Evolutionary conservation across 345 rosid species (phyloP), one percentile per base, ranked within the genome.

Genomic region (Syzygium grande): DNA sequence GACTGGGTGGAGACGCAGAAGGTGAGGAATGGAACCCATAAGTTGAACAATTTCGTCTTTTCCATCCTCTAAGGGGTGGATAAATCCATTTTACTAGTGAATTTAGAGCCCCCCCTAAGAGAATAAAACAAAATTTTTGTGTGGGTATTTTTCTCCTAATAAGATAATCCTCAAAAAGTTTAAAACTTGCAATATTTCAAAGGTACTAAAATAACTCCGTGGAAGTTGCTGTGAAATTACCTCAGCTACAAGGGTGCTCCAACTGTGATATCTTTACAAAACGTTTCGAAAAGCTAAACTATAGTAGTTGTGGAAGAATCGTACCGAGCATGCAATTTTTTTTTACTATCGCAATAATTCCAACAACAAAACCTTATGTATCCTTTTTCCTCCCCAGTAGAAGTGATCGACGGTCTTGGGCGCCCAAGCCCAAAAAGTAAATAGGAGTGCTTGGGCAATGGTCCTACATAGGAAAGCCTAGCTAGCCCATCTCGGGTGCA

Each of bases 241-340:
- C 38, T 38, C 25, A 38, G 3, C 0, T 19, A 19, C 0, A 1
- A 65, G 14, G 14, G 27, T 38, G 14, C 1, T 3, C 5, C 1
- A 9, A 38, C 14, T 34, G 23, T 38, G 80, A 73, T 38, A 73
- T 34, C 10, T 34, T 9, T 9, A 73, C 7, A 25, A 19, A 73
- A 73, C 14, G 10, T 73, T 34, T 9, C 0, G 8, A 65, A 38
- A 55, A 55, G 59, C 25, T 25, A 19, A 73, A 34, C 5, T 4
- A 19, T 17, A 30, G 80, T 11, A 68, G 1, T 9, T 34, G 46
- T 0, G 7, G 21, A 68, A 68, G 34, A 17, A 34, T 0, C 0
- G 0, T 4, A 17, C 25, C 11, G 17, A 68, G 38, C 25, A 19
- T 23, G 9, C 2, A 4, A 34, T 61, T 61, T n/a, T 61, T 30